Evolutionary conservation across 176 grass and related monocot species (phyloP).

Genomic region (Tuctoria greenei): DNA sequence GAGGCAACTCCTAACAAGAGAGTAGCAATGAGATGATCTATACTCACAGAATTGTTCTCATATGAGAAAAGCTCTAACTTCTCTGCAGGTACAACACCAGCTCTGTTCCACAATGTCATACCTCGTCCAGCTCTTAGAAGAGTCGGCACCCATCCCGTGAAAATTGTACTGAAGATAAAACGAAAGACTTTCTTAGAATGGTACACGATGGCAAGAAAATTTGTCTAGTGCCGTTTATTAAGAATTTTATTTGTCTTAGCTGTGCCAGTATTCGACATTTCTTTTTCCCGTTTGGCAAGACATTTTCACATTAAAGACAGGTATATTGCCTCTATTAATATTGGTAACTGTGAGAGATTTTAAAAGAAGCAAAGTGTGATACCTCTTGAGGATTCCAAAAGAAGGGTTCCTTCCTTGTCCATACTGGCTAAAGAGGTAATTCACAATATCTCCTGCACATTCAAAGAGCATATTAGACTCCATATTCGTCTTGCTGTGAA

Average conservation of each 20-base stretch:
- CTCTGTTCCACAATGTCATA: conserved; percentile 83
- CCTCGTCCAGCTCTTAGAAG: conserved; percentile 87
- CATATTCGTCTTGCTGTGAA: neutral
- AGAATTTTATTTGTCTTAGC: neutral
- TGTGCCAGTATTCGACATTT: neutral
- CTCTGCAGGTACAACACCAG: conserved; percentile 53
- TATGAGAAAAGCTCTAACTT: conserved; percentile 87
- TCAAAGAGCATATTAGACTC: conserved; percentile 23
- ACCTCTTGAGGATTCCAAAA: conserved; percentile 92
- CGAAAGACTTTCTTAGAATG: neutral
- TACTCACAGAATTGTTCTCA: conserved; percentile 79
- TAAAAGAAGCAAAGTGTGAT: conserved; percentile 37
- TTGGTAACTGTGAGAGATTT: neutral
- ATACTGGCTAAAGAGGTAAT: conserved; percentile 76
- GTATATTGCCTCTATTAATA: neutral
- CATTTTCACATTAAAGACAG: conserved; percentile 16
- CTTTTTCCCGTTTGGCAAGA: neutral
- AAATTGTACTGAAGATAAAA: conserved; percentile 57
- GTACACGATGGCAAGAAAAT: neutral
- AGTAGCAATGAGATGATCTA: neutral
- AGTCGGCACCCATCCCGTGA: conserved; percentile 93
- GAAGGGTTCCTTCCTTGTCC: conserved; percentile 74
- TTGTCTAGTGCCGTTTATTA: neutral
- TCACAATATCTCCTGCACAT: conserved; percentile 83
- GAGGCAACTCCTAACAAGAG: neutral